Evolutionary conservation across 2,329 filamentous ascomycete species (phyloP), one percentile per base, ranked within the genome.

Genomic region (Tolypocladium sp.): DNA sequence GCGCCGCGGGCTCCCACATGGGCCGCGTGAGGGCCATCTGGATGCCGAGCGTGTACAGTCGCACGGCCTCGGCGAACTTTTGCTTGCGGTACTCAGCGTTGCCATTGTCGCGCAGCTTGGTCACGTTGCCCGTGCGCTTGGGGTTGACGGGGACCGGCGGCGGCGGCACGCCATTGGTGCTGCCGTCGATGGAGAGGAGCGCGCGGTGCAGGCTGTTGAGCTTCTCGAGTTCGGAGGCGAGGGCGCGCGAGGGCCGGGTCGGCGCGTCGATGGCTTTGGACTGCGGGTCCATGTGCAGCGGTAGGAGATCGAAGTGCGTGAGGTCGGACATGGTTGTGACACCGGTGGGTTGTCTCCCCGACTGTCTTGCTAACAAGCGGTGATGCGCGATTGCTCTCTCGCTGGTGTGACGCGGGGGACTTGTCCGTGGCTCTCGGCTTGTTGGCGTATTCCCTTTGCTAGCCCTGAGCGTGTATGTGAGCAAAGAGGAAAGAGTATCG

Each of bases 131-230:
- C 64, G 84, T 87, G 69, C 93, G 91, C 78, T 97, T 96, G 57
- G 91, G 92, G 79, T 96, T 95, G 62, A 97, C 88, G 61, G 92
- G 92, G 49, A 96, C 82, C 0, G 94, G 94, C 0, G 93, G 89
- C 6, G 92, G 92, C 0, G 93, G 93, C 25, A 91, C 79, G 55
- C 76, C 81, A 60, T 84, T 81, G 7, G 88, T 84, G 37, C 78
- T 73, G 52, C 84, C 81, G 65, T 74, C 73, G 61, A 70, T 58
- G 58, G 75, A 74, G 66, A 94, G 79, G 61, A 97, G 83, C 51
- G 82, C 74, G 65, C 86, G 85, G 84, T 96, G 90, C 56, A 97
- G 84, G 56, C 74, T 70, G 80, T 96, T 97, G 62, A 97, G 85
- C 49, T 85, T 78, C 40, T 81, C 76, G 65, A 97, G 85, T 71